Evolutionary conservation across 1,284 basidiomycete species (phyloP), one percentile per base, ranked within the genome.

Genomic region (Cryptococcus jaspeensis): DNA sequence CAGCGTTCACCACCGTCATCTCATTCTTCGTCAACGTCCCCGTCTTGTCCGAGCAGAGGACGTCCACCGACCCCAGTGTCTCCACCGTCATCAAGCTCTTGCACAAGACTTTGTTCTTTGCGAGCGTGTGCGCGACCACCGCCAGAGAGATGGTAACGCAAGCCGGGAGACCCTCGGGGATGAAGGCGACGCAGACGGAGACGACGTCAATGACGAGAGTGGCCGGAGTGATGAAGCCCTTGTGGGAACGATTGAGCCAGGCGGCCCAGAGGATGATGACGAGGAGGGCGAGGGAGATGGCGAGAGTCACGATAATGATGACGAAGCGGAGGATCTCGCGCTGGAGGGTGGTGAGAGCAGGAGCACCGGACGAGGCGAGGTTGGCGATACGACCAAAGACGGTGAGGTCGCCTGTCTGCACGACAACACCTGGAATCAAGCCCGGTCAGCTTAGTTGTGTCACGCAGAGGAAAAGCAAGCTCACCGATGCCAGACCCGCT

Each of bases 41-140:
- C 6, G 80, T 82, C 80, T 85, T 85, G 73, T 85, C 84, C 3
- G 82, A 82, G 67, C 82, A 83, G 45, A 84, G 63, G 38, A 85
- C 81, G 37, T 81, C 81, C 53, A 84, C 80, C 1, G 80, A 76
- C 0, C 85, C 85, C 7, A 86, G 80, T 0, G 84, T 84, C 69
- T 81, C 85, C 61, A 85, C 83, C 0, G 83, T 84, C 47, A 84
- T 81, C 52, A 86, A 77, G 57, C 81, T 81, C 65, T 85, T 86
- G 64, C 83, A 82, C 2, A 86, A 75, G 13, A 87, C 82, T 66
- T 84, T 83, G 64, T 82, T 80, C 56, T 82, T 81, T 57, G 80
- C 78, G 50, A 85, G 78, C 6, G 80, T 80, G 50, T 81, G 75
- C 9, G 84, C 84, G 16, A 85, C 79, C 36, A 75, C 70, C 3